phyloP scores from a whole-genome alignment of 2,329 filamentous ascomycete species.

The Dothidotthia symphoricarpi region DNA sequence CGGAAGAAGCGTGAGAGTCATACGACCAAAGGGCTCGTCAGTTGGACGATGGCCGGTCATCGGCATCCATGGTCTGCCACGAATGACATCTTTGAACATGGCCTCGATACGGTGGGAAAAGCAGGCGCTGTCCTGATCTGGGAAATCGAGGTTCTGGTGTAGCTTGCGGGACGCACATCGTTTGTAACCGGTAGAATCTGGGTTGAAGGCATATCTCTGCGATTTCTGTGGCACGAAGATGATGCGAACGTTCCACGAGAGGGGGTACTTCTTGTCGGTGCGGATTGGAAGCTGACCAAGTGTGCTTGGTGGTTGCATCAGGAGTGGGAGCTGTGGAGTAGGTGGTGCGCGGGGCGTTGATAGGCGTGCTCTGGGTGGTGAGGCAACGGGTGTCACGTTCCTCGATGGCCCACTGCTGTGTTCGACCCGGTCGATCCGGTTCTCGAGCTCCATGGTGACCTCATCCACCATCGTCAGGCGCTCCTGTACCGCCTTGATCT shows the following conservation, averaged over 20 bases:
- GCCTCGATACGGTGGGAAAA: conserved; percentile 40
- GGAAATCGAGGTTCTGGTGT: conserved; percentile 40
- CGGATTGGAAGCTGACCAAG: conserved; percentile 39
- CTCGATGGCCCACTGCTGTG: conserved; percentile 22
- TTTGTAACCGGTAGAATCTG: conserved; percentile 40
- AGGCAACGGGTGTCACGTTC: conserved; percentile 30
- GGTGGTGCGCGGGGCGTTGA: conserved; percentile 27
- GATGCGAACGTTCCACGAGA: conserved; percentile 40
- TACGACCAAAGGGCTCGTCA: conserved; percentile 41
- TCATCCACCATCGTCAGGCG: conserved; percentile 42
- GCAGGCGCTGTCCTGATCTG: conserved; percentile 38
- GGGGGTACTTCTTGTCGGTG: conserved; percentile 39
- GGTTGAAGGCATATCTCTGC: conserved; percentile 40
- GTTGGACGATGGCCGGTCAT: conserved; percentile 40
- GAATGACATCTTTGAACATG: conserved; percentile 38
- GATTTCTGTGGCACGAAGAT: conserved; percentile 41
- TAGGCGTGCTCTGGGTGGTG: conserved; percentile 26
- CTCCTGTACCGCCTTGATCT: conserved; percentile 39
- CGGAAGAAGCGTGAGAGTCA: conserved; percentile 39
- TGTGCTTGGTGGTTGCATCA: conserved; percentile 30
- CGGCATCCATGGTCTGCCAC: conserved; percentile 43
- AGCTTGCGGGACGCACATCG: conserved; percentile 42
- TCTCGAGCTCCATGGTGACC: conserved; percentile 42
- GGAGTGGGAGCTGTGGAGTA: conserved; percentile 28
- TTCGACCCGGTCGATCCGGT: conserved; percentile 40